Conservation (phyloP, 352 stramenopile species). For the Peronospora farinosa region DNA sequence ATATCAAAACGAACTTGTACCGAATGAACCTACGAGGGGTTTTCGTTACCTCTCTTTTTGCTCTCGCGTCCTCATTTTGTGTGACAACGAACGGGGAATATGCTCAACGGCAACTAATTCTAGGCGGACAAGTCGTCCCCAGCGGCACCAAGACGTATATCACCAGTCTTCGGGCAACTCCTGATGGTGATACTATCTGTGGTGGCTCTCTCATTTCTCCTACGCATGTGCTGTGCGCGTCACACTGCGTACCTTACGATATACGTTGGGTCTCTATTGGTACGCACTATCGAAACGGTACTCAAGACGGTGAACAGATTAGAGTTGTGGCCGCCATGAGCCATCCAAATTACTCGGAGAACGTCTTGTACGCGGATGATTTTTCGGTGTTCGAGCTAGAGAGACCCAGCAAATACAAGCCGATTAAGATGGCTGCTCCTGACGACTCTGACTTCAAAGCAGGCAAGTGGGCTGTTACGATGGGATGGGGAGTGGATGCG, state of each 20-base stretch:
- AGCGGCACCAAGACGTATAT: constrained; percentile 32
- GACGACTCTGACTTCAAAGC: constrained; percentile 13
- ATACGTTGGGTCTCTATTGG: constrained; percentile 13
- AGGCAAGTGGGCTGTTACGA: constrained; percentile 24
- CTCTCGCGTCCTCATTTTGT: too few species aligned
- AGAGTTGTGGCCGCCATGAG: constrained; percentile 12
- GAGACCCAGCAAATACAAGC: constrained; percentile 21
- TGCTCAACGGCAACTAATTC: constrained; percentile 17
- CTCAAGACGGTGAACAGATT: constrained; percentile 15
- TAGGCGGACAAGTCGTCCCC: constrained; percentile 34
- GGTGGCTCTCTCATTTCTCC: constrained; percentile 14
- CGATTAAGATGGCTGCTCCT: constrained; percentile 2
- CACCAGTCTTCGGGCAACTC: constrained; percentile 8
- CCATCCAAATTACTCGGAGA: constrained; percentile 12
- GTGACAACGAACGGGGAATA: neutral
- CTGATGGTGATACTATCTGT: constrained; percentile 5
- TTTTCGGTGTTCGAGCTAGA: constrained; percentile 43
- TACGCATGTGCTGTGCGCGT: constrained; percentile 16
- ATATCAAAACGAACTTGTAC: too few species aligned
- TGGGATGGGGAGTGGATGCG: constrained; percentile 13
- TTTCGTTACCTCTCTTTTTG: too few species aligned
- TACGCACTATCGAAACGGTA: constrained; percentile 15
- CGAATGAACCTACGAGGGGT: too few species aligned
- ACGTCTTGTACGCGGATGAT: constrained; percentile 12
- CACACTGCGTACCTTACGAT: constrained; percentile 4